These are phyloP conservation scores for Nemania sp. DNA, from an alignment of 2,329 filamentous ascomycete species.

Conservation along the genomic window DNA sequence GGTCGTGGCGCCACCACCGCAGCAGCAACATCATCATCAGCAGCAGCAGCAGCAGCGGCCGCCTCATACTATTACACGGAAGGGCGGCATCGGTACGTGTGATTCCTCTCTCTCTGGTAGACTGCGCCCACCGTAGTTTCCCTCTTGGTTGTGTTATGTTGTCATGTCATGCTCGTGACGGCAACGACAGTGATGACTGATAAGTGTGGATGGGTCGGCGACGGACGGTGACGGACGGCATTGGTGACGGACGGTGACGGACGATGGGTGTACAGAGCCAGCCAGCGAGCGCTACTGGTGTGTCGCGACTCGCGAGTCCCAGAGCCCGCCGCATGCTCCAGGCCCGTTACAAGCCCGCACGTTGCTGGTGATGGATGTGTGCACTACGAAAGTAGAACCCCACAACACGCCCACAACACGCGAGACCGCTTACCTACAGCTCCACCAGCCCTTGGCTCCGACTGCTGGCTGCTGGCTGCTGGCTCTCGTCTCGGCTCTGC, in stretches of 20 bases:
- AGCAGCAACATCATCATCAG: conserved; percentile 53
- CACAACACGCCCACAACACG: conserved; percentile 22
- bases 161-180: background rate
- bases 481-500: conserved; percentile 15
- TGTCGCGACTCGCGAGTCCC: conserved; percentile 26
- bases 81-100: conserved; percentile 57
- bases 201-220: no score
- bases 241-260: no score
- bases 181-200: no score
- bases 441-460: conserved; percentile 17
- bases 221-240: no score
- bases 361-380: conserved; percentile 15
- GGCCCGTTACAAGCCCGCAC: no score
- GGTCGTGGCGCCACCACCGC: conserved; percentile 31
- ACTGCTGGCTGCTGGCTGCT: conserved; percentile 16
- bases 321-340: background rate
- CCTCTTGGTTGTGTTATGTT: background rate
- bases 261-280: no score
- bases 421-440: conserved; percentile 13
- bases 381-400: conserved; percentile 16
- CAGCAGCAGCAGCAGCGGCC: conserved; percentile 53
- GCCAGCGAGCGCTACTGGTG: conserved; percentile 2
- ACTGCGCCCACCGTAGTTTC: conserved; percentile 5
- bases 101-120: conserved; percentile 7
- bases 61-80: conserved; percentile 54